Base-by-base conservation (phyloP, 164 flowering plant genomes). In the Chloranthus sessilifolius region DNA sequence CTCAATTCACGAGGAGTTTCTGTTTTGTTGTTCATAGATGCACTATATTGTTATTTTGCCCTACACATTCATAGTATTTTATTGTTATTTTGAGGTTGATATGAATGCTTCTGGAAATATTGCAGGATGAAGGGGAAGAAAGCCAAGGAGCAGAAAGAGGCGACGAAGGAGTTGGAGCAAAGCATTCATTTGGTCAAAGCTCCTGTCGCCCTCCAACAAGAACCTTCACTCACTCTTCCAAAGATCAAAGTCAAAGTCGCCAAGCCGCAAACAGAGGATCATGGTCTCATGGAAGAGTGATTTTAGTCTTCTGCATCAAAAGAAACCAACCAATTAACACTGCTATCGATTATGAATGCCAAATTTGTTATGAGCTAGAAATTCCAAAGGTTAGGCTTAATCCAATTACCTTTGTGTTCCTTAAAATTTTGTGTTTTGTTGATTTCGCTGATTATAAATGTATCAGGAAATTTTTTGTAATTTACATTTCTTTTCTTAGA, bases 251-350 rank as follows among this genome's bases (percentile, higher is more conserved):
- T 50, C 9, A 49, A 43, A 25, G 76, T 74, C 16, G 17, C 57
- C 2, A 79, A 70, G 48, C 20, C 49, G 7, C 69, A 65, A 21
- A 19, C 60, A n/a, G 63, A 53, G 47, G 64, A 73, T 45, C 71
- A 66, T 54, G 65, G 62, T 7, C 51, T 31, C 6, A 85, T 85
- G 94, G 88, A 80, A 55, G 88, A 83, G 52, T 81, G 53, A 75
- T 27, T 10, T 2, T 41, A 8, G 4, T 16, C 3, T 22, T 11
- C 20, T 2, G 4, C 3, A 42, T 9, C 22, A 22, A 39, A 6
- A 17, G 9, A 5, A 14, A 4, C 26, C 27, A 21, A 42, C 46
- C 25, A 22, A 42, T 42, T 42, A n/a, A n/a, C n/a, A n/a, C n/a
- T n/a, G n/a, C n/a, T n/a, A n/a, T n/a, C n/a, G n/a, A n/a, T n/a